phyloP scores from a whole-genome alignment of 345 rosid species.

The Acer yangbiense region DNA sequence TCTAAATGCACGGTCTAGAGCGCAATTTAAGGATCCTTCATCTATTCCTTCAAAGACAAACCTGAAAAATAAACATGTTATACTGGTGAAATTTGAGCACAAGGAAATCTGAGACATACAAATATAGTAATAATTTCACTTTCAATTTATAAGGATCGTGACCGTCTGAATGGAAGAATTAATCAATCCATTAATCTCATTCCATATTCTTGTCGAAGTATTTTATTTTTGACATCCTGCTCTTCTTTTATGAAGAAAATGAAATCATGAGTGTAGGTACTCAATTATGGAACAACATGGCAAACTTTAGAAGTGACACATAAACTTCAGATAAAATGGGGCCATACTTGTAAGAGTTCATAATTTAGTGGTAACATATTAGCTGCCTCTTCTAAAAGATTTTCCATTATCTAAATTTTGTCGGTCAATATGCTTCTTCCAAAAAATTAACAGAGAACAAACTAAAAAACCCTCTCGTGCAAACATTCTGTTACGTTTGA shows the following conservation, averaged over 20 bases:
- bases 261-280: neutral
- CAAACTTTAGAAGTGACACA: neutral
- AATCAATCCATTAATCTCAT: neutral
- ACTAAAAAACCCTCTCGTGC: neutral
- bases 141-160: neutral
- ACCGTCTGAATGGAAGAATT: neutral
- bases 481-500: too few species aligned
- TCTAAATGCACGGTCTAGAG: slow-evolving; percentile 57
- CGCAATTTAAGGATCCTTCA: slow-evolving; percentile 50
- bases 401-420: neutral
- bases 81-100: neutral
- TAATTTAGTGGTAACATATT: neutral
- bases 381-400: neutral
- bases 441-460: neutral
- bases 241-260: neutral
- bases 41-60: slow-evolving; percentile 64
- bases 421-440: neutral
- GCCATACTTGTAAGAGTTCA: neutral
- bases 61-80: slow-evolving; percentile 28
- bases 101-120: neutral
- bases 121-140: neutral
- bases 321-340: neutral
- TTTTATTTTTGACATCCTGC: neutral
- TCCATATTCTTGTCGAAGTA: slow-evolving; percentile 1
- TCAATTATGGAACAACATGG: neutral